phyloP scores from a whole-genome alignment of 2,329 filamentous ascomycete species.

The Penicillium verrucosum region DNA sequence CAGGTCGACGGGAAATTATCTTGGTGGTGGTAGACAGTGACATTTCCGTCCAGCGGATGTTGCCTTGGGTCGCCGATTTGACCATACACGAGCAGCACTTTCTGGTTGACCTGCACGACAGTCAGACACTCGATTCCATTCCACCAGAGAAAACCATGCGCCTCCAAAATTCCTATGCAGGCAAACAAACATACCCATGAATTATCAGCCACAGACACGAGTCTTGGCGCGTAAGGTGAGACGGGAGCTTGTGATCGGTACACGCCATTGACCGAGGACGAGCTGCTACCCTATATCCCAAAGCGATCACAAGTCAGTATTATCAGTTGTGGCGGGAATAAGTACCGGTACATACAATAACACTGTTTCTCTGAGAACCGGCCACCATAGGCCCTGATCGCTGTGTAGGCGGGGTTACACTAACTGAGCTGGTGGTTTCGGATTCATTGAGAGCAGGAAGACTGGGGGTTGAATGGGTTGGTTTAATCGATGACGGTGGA shows the following conservation, averaged over 20 bases:
- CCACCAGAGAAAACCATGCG: not conserved
- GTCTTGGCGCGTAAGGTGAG: constrained; percentile 76
- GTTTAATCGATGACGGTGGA: constrained; percentile 67
- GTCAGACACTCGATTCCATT: constrained; percentile 3
- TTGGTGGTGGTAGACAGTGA: constrained; percentile 78
- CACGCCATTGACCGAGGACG: constrained; percentile 33
- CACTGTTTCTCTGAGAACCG: constrained; percentile 43
- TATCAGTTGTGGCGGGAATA: not conserved
- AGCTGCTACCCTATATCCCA: constrained; percentile 34
- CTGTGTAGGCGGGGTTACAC: constrained; percentile 40
- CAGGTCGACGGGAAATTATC: constrained; percentile 76
- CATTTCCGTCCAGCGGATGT: constrained; percentile 69
- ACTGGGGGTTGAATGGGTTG: constrained; percentile 64
- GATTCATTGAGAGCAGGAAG: constrained; percentile 51
- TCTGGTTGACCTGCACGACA: constrained; percentile 75
- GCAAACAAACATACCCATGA: constrained; percentile 67
- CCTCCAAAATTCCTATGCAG: not conserved
- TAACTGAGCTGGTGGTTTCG: constrained; percentile 43
- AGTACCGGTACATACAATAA: constrained; percentile 35
- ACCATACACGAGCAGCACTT: constrained; percentile 77
- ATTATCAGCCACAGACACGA: constrained; percentile 75
- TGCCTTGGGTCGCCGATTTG: constrained; percentile 71
- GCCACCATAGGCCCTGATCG: constrained; percentile 45
- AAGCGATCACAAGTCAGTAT: constrained; percentile 6
- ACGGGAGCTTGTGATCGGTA: constrained; percentile 57